These are phyloP conservation scores for Penicillium subrubescens DNA, from an alignment of 495 filamentous ascomycete genomes.

Conservation along the genomic window DNA sequence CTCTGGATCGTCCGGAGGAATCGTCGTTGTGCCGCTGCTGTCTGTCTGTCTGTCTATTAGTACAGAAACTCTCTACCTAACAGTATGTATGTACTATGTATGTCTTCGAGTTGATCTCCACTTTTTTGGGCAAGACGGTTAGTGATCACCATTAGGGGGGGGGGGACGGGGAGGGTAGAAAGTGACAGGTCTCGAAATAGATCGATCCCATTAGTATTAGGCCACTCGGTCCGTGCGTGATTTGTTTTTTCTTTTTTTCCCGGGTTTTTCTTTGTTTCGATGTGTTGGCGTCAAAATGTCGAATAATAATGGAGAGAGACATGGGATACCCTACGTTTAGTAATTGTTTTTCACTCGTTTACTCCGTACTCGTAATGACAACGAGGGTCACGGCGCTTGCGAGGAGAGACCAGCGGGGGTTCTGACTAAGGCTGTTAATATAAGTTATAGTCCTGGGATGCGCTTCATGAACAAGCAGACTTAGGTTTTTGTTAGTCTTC, in stretches of 20 bases:
- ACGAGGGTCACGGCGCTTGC: not conserved
- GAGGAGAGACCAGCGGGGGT: not conserved
- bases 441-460: not conserved
- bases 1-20: not conserved
- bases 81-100: not conserved
- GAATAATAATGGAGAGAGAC: not conserved
- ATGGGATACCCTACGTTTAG: not conserved
- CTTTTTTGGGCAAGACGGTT: not conserved
- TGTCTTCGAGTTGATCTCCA: conserved; percentile 1
- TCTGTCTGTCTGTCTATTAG: too few relatives aligned
- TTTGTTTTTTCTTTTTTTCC: not conserved
- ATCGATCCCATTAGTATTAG: conserved; percentile 12
- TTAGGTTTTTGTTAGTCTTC: not conserved
- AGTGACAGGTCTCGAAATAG: conserved; percentile 30
- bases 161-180: conserved; percentile 1
- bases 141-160: not conserved
- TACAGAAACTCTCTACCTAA: too few relatives aligned
- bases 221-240: conserved; percentile 24
- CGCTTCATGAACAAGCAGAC: not conserved
- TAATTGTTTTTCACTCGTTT: not conserved
- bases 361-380: not conserved
- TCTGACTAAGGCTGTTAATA: too few relatives aligned
- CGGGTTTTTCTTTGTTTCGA: not conserved
- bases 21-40: not conserved
- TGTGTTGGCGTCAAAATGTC: not conserved